Conservation (phyloP, 768 basidiomycete genomes). For the Dentipellis sp. region DNA sequence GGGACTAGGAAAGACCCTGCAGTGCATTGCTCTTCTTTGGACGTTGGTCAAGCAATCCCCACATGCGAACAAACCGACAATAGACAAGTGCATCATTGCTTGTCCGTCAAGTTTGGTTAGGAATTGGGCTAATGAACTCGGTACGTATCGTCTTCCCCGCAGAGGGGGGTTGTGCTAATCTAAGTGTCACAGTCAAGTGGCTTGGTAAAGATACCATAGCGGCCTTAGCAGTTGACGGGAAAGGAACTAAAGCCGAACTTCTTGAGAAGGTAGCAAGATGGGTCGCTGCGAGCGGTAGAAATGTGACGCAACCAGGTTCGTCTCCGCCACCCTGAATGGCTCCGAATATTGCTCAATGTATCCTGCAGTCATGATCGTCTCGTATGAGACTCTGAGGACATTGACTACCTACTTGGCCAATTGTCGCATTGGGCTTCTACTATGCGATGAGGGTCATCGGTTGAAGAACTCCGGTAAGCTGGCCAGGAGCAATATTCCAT, state of each 20-base stretch:
- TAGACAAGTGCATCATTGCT: constrained; percentile 96
- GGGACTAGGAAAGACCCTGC: constrained; percentile 95
- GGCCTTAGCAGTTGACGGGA: constrained; percentile 87
- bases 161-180: not conserved
- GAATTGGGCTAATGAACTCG: constrained; percentile 97
- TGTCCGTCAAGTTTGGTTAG: constrained; percentile 96
- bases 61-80: constrained; percentile 71
- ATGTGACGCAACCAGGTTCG: constrained; percentile 85
- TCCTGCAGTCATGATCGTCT: constrained; percentile 87
- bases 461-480: constrained; percentile 85
- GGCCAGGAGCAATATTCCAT: constrained; percentile 6
- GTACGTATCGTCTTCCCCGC: constrained; percentile 30
- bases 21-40: constrained; percentile 95
- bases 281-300: constrained; percentile 83
- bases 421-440: constrained; percentile 81
- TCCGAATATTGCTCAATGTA: not conserved
- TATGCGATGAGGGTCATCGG: constrained; percentile 96
- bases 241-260: constrained; percentile 76
- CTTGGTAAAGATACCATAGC: constrained; percentile 76
- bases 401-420: constrained; percentile 66
- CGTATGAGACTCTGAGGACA: constrained; percentile 90
- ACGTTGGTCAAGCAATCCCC: constrained; percentile 95
- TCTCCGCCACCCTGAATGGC: not conserved
- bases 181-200: constrained; percentile 74
- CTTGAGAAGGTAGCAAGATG: constrained; percentile 77